Percentiles rank a stretch among this genome's conserved stretches.
Conservation (phyloP, 2,329 filamentous ascomycete species). For the Fusarium praegraminearum region DNA sequence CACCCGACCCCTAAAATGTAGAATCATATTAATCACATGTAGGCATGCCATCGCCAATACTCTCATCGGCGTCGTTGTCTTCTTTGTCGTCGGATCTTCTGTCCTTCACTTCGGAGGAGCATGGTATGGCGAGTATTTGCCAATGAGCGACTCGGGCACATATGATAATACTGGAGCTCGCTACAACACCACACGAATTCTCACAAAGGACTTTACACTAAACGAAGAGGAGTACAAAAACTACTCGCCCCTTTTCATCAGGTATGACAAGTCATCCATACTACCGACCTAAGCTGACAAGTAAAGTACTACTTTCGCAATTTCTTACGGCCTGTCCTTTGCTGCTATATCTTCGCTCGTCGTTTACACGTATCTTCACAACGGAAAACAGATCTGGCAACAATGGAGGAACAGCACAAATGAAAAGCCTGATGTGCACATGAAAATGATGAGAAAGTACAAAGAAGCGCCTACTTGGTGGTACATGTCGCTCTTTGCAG, state of each 20-base stretch:
- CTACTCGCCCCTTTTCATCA: slow-evolving; percentile 76
- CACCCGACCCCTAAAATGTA: not conserved
- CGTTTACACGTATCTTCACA: slow-evolving; percentile 75
- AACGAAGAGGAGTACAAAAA: slow-evolving; percentile 72
- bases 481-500: slow-evolving; percentile 68
- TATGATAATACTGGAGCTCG: slow-evolving; percentile 76
- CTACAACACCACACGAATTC: slow-evolving; percentile 74
- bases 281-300: slow-evolving; percentile 17
- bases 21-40: not conserved
- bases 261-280: slow-evolving; percentile 48
- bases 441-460: slow-evolving; percentile 73
- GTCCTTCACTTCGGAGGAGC: slow-evolving; percentile 73
- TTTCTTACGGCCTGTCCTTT: slow-evolving; percentile 78
- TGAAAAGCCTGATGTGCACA: slow-evolving; percentile 73
- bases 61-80: slow-evolving; percentile 73
- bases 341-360: slow-evolving; percentile 76
- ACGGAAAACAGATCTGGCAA: slow-evolving; percentile 74
- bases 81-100: slow-evolving; percentile 71
- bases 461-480: slow-evolving; percentile 73
- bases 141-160: slow-evolving; percentile 76
- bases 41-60: slow-evolving; percentile 81
- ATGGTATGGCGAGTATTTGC: slow-evolving; percentile 74
- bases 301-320: slow-evolving; percentile 74
- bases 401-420: slow-evolving; percentile 70
- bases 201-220: slow-evolving; percentile 71